Evolutionary conservation across 176 grass and related monocot species (phyloP).

Genomic region (Musa beccarii): DNA sequence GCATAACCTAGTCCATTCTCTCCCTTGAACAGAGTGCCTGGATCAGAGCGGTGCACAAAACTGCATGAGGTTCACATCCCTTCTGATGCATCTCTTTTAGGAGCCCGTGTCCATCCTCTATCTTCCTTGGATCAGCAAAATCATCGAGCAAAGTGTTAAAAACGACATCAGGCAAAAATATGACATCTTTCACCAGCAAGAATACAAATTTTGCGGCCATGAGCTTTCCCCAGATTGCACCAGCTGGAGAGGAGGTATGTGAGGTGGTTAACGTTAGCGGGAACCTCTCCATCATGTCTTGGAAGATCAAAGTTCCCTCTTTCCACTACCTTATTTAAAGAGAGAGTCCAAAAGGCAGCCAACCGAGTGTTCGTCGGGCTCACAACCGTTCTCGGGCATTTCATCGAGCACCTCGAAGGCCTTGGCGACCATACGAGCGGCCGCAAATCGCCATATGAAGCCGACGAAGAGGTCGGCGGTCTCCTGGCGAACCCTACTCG

Average conservation of each 20-base stretch:
- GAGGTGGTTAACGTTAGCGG: slow-evolving; percentile 54
- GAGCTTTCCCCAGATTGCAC: slow-evolving; percentile 76
- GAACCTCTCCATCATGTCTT: slow-evolving; percentile 47
- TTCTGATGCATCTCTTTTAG: slow-evolving; percentile 57
- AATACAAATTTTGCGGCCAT: slow-evolving; percentile 85
- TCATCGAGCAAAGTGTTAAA: slow-evolving; percentile 81
- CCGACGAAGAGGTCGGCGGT: slow-evolving; percentile 31
- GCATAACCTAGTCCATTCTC: slow-evolving; percentile 70
- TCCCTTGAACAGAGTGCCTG: slow-evolving; percentile 65
- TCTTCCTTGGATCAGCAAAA: slow-evolving; percentile 56
- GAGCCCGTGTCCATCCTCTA: slow-evolving; percentile 75
- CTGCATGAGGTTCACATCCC: slow-evolving; percentile 54
- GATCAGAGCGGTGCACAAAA: slow-evolving; percentile 90
- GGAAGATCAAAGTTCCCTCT: slow-evolving; percentile 61
- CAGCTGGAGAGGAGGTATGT: slow-evolving; percentile 79
- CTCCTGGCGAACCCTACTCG: slow-evolving; percentile 33
- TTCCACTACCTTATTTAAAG: slow-evolving; percentile 45
- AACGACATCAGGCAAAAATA: slow-evolving; percentile 58
- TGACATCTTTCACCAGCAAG: slow-evolving; percentile 53
- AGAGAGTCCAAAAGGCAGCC: slow-evolving; percentile 34
- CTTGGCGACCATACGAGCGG: slow-evolving; percentile 43
- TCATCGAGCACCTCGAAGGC: slow-evolving; percentile 42
- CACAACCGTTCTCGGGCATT: slow-evolving; percentile 25
- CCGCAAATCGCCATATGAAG: slow-evolving; percentile 22
- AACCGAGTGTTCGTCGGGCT: slow-evolving; percentile 27